A percentile compares a stretch with the other conserved stretches of the same genome.
Evolutionary conservation across 2,329 filamentous ascomycete species (phyloP).

Genomic region (Incumbomyces delicatus): DNA sequence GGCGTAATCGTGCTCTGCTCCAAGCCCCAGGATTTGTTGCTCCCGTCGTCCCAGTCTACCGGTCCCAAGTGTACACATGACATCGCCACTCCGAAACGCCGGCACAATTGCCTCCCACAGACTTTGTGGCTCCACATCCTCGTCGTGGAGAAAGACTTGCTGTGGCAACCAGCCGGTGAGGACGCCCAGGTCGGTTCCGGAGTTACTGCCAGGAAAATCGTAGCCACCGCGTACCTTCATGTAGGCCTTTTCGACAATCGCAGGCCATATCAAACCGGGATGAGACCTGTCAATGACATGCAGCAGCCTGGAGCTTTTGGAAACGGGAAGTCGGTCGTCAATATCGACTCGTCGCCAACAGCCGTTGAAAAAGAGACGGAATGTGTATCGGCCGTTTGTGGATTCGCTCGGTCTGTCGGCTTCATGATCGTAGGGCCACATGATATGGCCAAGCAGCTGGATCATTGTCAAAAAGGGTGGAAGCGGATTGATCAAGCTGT

Average conservation of each 20-base stretch:
- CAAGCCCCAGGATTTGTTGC: slow-evolving; percentile 70
- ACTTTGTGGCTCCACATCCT: slow-evolving; percentile 64
- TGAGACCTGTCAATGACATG: slow-evolving; percentile 83
- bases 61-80: slow-evolving; percentile 83
- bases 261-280: slow-evolving; percentile 76
- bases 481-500: neutral
- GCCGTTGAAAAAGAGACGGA: slow-evolving; percentile 92
- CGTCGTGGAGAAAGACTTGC: slow-evolving; percentile 81
- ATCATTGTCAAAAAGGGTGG: slow-evolving; percentile 7
- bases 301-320: slow-evolving; percentile 62
- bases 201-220: slow-evolving; percentile 96
- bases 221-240: slow-evolving; percentile 92
- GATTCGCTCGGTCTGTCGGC: slow-evolving; percentile 54
- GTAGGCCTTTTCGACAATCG: slow-evolving; percentile 90
- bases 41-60: slow-evolving; percentile 68
- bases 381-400: slow-evolving; percentile 75
- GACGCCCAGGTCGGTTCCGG: slow-evolving; percentile 86
- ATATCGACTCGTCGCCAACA: slow-evolving; percentile 79
- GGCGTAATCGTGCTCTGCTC: slow-evolving; percentile 88
- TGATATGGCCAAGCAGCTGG: slow-evolving; percentile 59
- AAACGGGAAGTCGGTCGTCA: slow-evolving; percentile 76
- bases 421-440: slow-evolving; percentile 63
- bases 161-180: slow-evolving; percentile 95
- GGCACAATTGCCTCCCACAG: slow-evolving; percentile 70
- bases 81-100: slow-evolving; percentile 66